A percentile compares a stretch with the other conserved stretches of the same genome.
phyloP scores from a whole-genome alignment of 2,329 filamentous ascomycete genomes.

The Pseudogymnoascus sp. region DNA sequence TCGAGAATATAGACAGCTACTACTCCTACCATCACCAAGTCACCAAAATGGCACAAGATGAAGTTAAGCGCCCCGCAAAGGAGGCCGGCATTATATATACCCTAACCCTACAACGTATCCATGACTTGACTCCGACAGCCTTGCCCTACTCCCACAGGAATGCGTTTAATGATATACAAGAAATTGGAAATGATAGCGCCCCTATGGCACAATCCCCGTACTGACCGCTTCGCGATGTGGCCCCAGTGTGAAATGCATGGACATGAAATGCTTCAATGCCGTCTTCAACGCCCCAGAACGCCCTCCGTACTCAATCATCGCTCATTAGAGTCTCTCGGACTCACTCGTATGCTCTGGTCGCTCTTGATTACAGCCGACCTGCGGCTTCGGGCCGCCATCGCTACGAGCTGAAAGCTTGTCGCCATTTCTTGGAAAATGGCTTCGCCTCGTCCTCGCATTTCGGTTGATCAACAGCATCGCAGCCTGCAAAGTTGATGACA shows the following conservation, averaged over 20 bases:
- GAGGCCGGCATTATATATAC: constrained; percentile 3
- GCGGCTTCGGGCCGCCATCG: not conserved
- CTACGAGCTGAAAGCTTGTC: constrained; percentile 9
- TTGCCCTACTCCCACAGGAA: not conserved
- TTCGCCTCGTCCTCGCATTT: constrained; percentile 66
- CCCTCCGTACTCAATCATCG: not conserved
- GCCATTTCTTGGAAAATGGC: constrained; percentile 29
- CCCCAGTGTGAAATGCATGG: constrained; percentile 4
- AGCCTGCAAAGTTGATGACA: constrained; percentile 70
- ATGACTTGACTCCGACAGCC: not conserved
- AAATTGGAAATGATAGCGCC: not conserved
- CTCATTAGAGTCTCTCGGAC: constrained; percentile 6
- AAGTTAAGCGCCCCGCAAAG: not conserved
- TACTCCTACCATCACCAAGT: not conserved
- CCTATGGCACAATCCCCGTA: not conserved
- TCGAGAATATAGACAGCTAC: not conserved
- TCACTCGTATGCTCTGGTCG: not conserved
- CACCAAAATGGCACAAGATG: not conserved
- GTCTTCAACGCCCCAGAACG: constrained; percentile 1
- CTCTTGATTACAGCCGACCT: constrained; percentile 1
- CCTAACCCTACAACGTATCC: constrained; percentile 1
- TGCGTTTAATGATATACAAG: constrained; percentile 8
- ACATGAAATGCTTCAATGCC: not conserved
- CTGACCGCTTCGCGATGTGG: not conserved
- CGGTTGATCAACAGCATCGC: constrained; percentile 47